Evolutionary conservation across 129 eudicot genomes (phyloP).

Genomic region (Arctium lappa): DNA sequence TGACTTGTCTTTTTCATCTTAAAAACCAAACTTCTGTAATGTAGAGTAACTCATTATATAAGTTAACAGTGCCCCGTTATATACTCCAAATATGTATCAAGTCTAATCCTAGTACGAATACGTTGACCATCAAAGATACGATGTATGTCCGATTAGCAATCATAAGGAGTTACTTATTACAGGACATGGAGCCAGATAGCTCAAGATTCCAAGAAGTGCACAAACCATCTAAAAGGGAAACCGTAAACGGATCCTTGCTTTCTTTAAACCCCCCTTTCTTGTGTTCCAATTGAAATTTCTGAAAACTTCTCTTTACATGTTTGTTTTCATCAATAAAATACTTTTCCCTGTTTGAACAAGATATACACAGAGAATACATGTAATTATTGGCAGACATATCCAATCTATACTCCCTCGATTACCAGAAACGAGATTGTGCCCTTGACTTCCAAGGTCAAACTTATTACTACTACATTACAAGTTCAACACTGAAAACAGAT

Average conservation of each 20-base stretch:
- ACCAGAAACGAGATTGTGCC: not conserved
- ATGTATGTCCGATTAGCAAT: too few relatives aligned
- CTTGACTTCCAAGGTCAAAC: slow-evolving; percentile 1
- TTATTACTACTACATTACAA: not conserved
- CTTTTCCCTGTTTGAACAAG: not conserved
- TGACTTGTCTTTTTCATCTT: not conserved
- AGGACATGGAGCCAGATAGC: too few relatives aligned
- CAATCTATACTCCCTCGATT: not conserved
- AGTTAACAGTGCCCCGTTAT: not conserved
- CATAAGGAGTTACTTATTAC: too few relatives aligned
- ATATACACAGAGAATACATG: not conserved
- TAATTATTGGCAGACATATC: not conserved
- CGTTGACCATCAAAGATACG: not conserved
- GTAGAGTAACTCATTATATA: not conserved
- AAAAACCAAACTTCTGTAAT: not conserved
- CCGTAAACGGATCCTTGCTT: too few relatives aligned
- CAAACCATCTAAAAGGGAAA: too few relatives aligned
- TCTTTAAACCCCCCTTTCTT: too few relatives aligned
- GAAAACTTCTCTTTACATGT: not conserved
- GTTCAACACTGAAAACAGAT: not conserved
- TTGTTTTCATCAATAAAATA: not conserved
- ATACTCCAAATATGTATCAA: not conserved
- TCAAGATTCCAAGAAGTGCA: too few relatives aligned
- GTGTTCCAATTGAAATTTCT: too few relatives aligned
- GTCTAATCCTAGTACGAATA: not conserved